Evolutionary conservation across 2,329 filamentous ascomycete genomes (phyloP), one percentile per base, ranked within the genome.

Genomic region (Elsinoe australis): DNA sequence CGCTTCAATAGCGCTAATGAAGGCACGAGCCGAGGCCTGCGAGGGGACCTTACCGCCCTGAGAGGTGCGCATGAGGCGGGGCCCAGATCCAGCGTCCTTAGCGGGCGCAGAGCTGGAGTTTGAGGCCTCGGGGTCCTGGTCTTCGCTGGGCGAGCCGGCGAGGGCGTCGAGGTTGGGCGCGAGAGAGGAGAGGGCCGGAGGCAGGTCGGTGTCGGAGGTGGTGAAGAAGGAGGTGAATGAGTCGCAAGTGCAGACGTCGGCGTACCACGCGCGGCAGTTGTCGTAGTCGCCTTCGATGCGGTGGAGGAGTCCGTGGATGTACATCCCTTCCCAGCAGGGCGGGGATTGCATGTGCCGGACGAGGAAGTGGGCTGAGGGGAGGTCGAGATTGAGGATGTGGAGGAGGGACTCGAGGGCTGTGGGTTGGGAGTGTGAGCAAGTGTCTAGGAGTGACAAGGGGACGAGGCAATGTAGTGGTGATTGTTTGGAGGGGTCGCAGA

Each of bases 311-410:
- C 68, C 67, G 52, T 75, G 73, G 1, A 74, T 61, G 31, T 71
- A 67, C 72, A 76, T 76, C 12, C 67, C 69, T 52, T 75, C 73
- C 32, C 64, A 63, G 0, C 69, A 69, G 0, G 73, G 72, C 10
- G 64, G 56, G 6, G 67, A 64, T 57, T 74, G 68, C 71, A 75
- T 74, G 53, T 76, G 70, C 1, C 73, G 66, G 18, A 72, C 63
- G 1, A 76, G 64, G 56, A 76, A 76, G 58, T 77, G 73, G 0
- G 73, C 73, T 15, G 62, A 65, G 3, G 71, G 61, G 0, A 76
- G 61, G 56, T 76, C 73, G 52, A 62, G 59, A 56, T 76, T 76
- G 22, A 75, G 60, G 47, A 76, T 64, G 56, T 76, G 74, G 3
- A 76, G 63, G 1, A 69, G 60, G 7, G 71, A 62, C 64, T 76